Evolutionary conservation across 2,329 filamentous ascomycete species (phyloP).

Genomic region (Calonectria henricotiae): DNA sequence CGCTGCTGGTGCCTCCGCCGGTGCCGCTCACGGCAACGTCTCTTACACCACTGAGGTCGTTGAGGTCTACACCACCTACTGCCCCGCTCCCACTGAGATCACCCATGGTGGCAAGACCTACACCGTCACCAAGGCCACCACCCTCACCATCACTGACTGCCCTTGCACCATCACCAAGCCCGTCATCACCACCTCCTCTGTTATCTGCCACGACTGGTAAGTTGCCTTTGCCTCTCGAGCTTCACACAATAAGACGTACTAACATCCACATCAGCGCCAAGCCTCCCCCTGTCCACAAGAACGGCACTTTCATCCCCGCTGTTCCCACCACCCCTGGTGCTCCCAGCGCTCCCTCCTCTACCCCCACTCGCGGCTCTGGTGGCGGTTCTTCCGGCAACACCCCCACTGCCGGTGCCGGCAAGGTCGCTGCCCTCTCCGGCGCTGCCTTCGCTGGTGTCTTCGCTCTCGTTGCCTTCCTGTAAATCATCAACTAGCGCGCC

Average conservation of each 20-base stretch:
- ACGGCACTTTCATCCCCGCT: slow-evolving; percentile 39
- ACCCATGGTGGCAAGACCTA: slow-evolving; percentile 78
- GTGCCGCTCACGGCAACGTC: slow-evolving; percentile 53
- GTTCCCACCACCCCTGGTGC: slow-evolving; percentile 40
- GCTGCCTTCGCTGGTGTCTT: slow-evolving; percentile 74
- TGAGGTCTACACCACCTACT: slow-evolving; percentile 80
- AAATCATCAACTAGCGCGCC: slow-evolving; percentile 63
- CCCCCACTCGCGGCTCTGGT: slow-evolving; percentile 47
- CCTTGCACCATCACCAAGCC: slow-evolving; percentile 79
- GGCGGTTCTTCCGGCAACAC: slow-evolving; percentile 57
- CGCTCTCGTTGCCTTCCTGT: slow-evolving; percentile 74
- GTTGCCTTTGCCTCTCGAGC: slow-evolving; percentile 35
- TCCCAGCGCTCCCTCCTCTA: slow-evolving; percentile 51
- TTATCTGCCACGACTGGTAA: slow-evolving; percentile 72
- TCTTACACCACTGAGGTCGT: slow-evolving; percentile 78
- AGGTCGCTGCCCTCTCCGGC: slow-evolving; percentile 71
- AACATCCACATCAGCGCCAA: slow-evolving; percentile 32
- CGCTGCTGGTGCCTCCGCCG: slow-evolving; percentile 67
- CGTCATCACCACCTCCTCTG: slow-evolving; percentile 68
- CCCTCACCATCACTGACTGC: slow-evolving; percentile 81
- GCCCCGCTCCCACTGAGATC: slow-evolving; percentile 77
- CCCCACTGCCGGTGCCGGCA: slow-evolving; percentile 72
- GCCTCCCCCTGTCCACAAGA: slow-evolving; percentile 24
- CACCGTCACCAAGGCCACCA: slow-evolving; percentile 79
- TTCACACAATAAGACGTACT: background rate